Percentiles rank a stretch among this genome's conserved stretches.
These are phyloP conservation scores for Epithele typhae DNA, from an alignment of 768 basidiomycete species.

Conservation along the genomic window DNA sequence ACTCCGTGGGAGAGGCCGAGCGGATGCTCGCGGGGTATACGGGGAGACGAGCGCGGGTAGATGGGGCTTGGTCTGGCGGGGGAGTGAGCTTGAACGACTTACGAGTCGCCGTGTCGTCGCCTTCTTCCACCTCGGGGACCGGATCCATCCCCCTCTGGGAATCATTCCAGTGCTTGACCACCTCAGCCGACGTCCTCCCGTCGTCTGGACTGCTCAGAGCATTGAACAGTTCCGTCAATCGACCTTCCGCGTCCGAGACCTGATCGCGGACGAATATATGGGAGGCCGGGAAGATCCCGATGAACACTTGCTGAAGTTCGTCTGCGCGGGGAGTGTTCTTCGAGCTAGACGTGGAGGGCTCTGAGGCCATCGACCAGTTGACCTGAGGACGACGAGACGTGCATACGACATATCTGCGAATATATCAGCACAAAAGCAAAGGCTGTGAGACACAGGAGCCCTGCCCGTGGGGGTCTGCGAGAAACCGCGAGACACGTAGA, in stretches of 20 bases:
- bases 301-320: slow-evolving; percentile 83
- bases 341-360: slow-evolving; percentile 44
- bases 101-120: slow-evolving; percentile 39
- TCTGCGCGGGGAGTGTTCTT: slow-evolving; percentile 58
- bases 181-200: slow-evolving; percentile 37
- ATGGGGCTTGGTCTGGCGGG: slow-evolving; percentile 70
- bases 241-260: slow-evolving; percentile 82
- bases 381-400: slow-evolving; percentile 72
- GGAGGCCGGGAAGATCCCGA: slow-evolving; percentile 90
- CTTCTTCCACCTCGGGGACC: slow-evolving; percentile 63
- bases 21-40: slow-evolving; percentile 75
- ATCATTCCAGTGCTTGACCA: slow-evolving; percentile 18
- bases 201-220: slow-evolving; percentile 45
- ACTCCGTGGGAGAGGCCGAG: slow-evolving; percentile 56
- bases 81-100: slow-evolving; percentile 71
- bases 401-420: slow-evolving; percentile 86
- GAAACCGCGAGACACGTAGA: no score
- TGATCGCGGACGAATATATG: slow-evolving; percentile 86
- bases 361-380: slow-evolving; percentile 55
- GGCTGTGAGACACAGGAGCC: no score
- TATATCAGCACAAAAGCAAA: no score
- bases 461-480: no score
- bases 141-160: slow-evolving; percentile 41
- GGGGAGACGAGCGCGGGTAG: slow-evolving; percentile 65
- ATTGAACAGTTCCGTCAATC: slow-evolving; percentile 70